A percentile compares a stretch with the other conserved stretches of the same genome.
Evolutionary conservation across 768 basidiomycete species (phyloP).

Genomic region (Lactarius hatsudake): DNA sequence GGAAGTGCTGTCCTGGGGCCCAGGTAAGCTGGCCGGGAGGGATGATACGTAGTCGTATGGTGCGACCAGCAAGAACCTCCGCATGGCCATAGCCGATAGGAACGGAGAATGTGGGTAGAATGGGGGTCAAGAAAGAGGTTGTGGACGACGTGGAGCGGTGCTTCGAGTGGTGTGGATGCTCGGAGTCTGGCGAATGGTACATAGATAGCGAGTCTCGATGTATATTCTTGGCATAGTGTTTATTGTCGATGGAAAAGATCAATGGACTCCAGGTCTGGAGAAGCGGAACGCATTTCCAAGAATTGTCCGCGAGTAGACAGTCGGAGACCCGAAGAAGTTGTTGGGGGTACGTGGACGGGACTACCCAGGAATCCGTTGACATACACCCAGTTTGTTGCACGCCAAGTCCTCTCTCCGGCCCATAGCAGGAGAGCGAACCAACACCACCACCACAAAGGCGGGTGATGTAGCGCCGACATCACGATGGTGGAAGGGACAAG

Average conservation of each 20-base stretch:
- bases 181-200: conserved; percentile 8
- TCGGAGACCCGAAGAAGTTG: not conserved
- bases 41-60: conserved; percentile 63
- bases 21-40: conserved; percentile 56
- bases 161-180: conserved; percentile 6
- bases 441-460: conserved; percentile 65
- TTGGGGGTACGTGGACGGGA: conserved; percentile 3
- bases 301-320: not conserved
- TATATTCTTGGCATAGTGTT: not conserved
- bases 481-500: conserved; percentile 62
- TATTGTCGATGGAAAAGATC: not conserved
- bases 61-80: conserved; percentile 66
- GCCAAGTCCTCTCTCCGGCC: conserved; percentile 58
- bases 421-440: conserved; percentile 60
- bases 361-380: conserved; percentile 53
- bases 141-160: conserved; percentile 6
- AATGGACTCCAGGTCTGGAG: conserved; percentile 13
- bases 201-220: conserved; percentile 1
- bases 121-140: conserved; percentile 20
- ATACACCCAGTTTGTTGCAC: conserved; percentile 53
- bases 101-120: conserved; percentile 40
- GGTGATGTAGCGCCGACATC: conserved; percentile 65
- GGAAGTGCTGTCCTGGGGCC: conserved; percentile 79
- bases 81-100: conserved; percentile 68
- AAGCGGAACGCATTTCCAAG: conserved; percentile 19